phyloP scores from a whole-genome alignment of 176 grass and related monocot species.

The Aegilops tauschii region DNA sequence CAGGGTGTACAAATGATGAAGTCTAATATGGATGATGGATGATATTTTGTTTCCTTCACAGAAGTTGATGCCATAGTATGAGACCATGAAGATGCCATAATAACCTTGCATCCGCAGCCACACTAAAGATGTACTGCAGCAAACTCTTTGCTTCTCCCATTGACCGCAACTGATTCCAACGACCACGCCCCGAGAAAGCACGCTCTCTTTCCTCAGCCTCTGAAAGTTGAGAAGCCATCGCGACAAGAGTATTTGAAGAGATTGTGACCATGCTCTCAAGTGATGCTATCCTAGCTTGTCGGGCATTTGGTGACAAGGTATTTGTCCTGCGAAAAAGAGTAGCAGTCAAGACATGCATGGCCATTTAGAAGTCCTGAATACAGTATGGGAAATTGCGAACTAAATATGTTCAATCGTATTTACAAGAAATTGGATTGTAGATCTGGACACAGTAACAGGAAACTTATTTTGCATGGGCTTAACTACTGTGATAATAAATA shows the following conservation, averaged over 20 bases:
- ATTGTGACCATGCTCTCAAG: conserved; percentile 98
- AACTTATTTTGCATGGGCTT: not conserved
- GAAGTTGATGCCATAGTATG: not conserved
- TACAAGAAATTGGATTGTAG: not conserved
- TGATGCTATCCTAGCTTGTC: conserved; percentile 79
- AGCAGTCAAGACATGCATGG: conserved; percentile 21
- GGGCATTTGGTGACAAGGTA: conserved; percentile 79
- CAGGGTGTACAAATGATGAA: conserved; percentile 16
- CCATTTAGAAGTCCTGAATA: conserved; percentile 10
- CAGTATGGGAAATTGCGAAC: not conserved
- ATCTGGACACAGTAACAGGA: not conserved
- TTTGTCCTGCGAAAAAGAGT: conserved; percentile 53
- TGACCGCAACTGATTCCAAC: conserved; percentile 91
- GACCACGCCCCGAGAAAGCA: conserved; percentile 72
- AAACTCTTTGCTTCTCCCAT: conserved; percentile 92
- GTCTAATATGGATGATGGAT: not conserved
- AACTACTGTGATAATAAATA: conserved; percentile 11
- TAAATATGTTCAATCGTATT: not conserved
- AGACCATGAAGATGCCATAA: conserved; percentile 16
- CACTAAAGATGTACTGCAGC: conserved; percentile 80
- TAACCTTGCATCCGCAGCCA: conserved; percentile 90
- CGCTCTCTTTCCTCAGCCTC: conserved; percentile 98
- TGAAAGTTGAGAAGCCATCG: conserved; percentile 96
- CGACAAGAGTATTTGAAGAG: conserved; percentile 86
- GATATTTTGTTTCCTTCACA: not conserved